Evolutionary conservation across 2,329 filamentous ascomycete species (phyloP).

Genomic region (Neodidymelliopsis sp.): DNA sequence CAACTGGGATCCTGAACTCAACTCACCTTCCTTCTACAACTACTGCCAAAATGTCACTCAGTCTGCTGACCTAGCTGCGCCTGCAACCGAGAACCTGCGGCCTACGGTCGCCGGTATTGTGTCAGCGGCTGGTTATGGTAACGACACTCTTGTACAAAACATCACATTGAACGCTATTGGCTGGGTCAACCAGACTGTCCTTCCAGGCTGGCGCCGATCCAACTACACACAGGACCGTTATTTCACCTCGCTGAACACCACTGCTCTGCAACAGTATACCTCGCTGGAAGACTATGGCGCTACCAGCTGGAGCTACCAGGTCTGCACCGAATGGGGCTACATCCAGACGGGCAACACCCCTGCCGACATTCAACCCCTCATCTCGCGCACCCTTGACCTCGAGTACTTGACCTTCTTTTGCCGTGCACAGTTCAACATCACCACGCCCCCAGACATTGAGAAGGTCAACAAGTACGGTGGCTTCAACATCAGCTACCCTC

Average conservation of each 20-base stretch:
- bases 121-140: conserved; percentile 57
- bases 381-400: conserved; percentile 74
- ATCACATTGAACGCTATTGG: conserved; percentile 65
- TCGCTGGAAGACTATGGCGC: conserved; percentile 25
- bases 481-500: conserved; percentile 74
- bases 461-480: conserved; percentile 80
- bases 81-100: conserved; percentile 43
- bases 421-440: conserved; percentile 73
- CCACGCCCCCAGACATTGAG: conserved; percentile 66
- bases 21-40: conserved; percentile 55
- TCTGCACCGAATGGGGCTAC: conserved; percentile 71
- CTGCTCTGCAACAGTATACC: conserved; percentile 31
- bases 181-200: conserved; percentile 58
- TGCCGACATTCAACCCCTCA: conserved; percentile 67
- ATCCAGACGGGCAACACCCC: conserved; percentile 78
- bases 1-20: conserved; percentile 65
- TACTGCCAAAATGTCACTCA: conserved; percentile 65
- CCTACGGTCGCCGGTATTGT: conserved; percentile 56
- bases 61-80: conserved; percentile 54
- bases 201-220: conserved; percentile 49
- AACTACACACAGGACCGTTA: conserved; percentile 57
- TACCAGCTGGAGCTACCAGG: conserved; percentile 65
- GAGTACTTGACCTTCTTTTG: conserved; percentile 70
- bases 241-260: conserved; percentile 58
- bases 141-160: conserved; percentile 54